A percentile compares a stretch with the other conserved stretches of the same genome.
phyloP scores from a whole-genome alignment of 1,284 basidiomycete species.

The Trichosporon sp. region DNA sequence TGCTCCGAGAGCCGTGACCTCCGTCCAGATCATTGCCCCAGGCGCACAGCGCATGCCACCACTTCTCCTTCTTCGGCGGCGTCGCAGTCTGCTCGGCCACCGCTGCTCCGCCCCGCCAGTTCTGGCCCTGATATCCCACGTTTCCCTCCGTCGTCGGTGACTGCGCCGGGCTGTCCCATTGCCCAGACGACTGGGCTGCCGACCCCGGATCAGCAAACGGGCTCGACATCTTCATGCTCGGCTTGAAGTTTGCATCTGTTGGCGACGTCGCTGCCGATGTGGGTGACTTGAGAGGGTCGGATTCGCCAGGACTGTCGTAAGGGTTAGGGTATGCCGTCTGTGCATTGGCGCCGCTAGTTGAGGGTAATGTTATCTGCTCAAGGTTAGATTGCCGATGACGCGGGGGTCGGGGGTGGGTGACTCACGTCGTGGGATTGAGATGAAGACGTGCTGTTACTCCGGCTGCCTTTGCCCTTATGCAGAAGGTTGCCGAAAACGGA shows the following conservation, averaged over 20 bases:
- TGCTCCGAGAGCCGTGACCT: slow-evolving; percentile 22
- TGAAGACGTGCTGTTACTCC: neutral
- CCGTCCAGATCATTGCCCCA: slow-evolving; percentile 43
- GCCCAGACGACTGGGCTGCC: slow-evolving; percentile 11
- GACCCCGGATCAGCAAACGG: slow-evolving; percentile 31
- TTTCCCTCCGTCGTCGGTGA: slow-evolving; percentile 12
- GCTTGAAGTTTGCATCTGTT: slow-evolving; percentile 3
- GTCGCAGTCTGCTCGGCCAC: neutral
- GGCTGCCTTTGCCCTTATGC: slow-evolving; percentile 16
- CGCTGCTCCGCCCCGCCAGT: slow-evolving; percentile 32
- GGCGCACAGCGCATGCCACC: slow-evolving; percentile 44
- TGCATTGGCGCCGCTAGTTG: neutral
- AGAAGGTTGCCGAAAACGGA: slow-evolving; percentile 26
- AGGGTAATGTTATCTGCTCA: neutral
- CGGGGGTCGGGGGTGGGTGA: neutral
- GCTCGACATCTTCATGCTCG: slow-evolving; percentile 17
- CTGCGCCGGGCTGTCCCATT: neutral
- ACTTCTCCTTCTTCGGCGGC: slow-evolving; percentile 26
- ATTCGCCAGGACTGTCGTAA: slow-evolving; percentile 19
- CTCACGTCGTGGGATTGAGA: slow-evolving; percentile 21
- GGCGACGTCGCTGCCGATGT: neutral
- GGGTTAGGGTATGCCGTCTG: slow-evolving; percentile 24
- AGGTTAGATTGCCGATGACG: neutral
- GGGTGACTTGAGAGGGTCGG: neutral
- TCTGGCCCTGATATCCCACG: slow-evolving; percentile 27